Evolutionary conservation across 805 yeast genomes (phyloP).

Genomic region (Lachancea mirantina): DNA sequence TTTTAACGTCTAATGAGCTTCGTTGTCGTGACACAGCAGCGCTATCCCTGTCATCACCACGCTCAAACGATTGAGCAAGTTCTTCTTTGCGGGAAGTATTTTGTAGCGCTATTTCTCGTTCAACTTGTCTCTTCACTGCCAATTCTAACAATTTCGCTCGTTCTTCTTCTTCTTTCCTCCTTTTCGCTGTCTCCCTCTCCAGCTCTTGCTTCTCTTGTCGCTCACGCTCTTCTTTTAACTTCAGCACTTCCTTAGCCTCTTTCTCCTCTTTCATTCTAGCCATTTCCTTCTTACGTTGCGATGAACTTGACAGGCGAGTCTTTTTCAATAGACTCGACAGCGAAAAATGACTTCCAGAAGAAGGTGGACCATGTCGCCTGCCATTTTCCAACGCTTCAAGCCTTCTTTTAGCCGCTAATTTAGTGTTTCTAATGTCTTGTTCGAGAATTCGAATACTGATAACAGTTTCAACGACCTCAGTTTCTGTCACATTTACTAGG

Average conservation of each 20-base stretch:
- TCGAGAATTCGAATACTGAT: constrained; percentile 26
- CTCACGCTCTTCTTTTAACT: constrained; percentile 11
- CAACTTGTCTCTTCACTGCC: constrained; percentile 23
- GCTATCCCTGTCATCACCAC: constrained; percentile 7
- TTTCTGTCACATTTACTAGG: constrained; percentile 5
- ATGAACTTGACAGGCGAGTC: constrained; percentile 4
- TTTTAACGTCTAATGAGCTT: constrained; percentile 6
- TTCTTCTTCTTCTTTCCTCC: constrained; percentile 11
- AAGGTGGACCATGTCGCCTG: constrained; percentile 1
- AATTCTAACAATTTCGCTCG: constrained; percentile 18
- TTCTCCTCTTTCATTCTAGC: constrained; percentile 19
- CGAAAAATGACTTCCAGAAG: constrained; percentile 6
- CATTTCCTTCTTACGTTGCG: constrained; percentile 6
- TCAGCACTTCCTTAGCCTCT: constrained; percentile 17
- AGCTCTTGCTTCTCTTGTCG: constrained; percentile 1
- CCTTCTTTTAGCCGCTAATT: constrained; percentile 7
- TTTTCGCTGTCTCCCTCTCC: constrained; percentile 9
- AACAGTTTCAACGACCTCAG: constrained; percentile 13
- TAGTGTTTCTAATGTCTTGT: constrained; percentile 20
- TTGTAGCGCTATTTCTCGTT: constrained; percentile 16
- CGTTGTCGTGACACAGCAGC: constrained; percentile 4
- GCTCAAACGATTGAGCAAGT: constrained; percentile 10
- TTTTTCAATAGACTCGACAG: constrained; percentile 8
- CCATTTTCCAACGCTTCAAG: constrained; percentile 5
- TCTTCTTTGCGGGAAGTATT: constrained; percentile 6